Conservation (phyloP, 108 stramenopile genomes). For the Pseudonitzschia multiseries region DNA sequence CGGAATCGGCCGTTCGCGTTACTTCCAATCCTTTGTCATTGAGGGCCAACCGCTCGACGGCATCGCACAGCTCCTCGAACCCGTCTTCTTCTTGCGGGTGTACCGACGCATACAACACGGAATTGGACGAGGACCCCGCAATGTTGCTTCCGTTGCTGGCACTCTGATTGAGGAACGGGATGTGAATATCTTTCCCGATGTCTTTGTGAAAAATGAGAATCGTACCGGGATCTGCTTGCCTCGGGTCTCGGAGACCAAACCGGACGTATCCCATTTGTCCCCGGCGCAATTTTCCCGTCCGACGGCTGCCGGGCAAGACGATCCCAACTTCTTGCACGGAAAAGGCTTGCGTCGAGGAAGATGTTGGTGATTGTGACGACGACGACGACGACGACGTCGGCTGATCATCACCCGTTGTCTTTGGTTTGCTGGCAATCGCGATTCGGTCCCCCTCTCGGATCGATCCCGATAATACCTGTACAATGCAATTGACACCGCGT, state of each 20-base stretch:
- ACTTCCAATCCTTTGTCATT: constrained; percentile 93
- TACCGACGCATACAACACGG: constrained; percentile 94
- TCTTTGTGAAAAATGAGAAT: constrained; percentile 71
- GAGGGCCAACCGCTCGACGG: constrained; percentile 89
- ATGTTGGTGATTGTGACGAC: no score
- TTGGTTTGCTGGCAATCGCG: constrained; percentile 29
- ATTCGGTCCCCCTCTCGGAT: constrained; percentile 63
- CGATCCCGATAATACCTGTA: constrained; percentile 54
- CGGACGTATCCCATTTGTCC: constrained; percentile 96
- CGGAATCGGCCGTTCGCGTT: constrained; percentile 47
- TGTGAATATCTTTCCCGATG: constrained; percentile 44
- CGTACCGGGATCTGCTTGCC: constrained; percentile 91
- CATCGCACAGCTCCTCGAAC: constrained; percentile 88
- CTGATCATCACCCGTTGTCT: neutral
- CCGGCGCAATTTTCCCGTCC: constrained; percentile 58
- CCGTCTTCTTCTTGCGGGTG: constrained; percentile 91
- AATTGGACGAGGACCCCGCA: constrained; percentile 40
- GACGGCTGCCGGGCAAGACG: constrained; percentile 70
- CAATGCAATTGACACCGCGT: constrained; percentile 70
- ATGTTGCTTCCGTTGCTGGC: neutral
- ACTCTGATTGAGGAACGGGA: constrained; percentile 38
- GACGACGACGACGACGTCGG: neutral
- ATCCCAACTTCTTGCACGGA: constrained; percentile 91
- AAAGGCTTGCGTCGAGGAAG: constrained; percentile 43
- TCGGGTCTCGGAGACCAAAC: constrained; percentile 85